Evolutionary conservation across 192 early-diverging fungal species (phyloP).

Genomic region (Globomyces pollinis-pini): DNA sequence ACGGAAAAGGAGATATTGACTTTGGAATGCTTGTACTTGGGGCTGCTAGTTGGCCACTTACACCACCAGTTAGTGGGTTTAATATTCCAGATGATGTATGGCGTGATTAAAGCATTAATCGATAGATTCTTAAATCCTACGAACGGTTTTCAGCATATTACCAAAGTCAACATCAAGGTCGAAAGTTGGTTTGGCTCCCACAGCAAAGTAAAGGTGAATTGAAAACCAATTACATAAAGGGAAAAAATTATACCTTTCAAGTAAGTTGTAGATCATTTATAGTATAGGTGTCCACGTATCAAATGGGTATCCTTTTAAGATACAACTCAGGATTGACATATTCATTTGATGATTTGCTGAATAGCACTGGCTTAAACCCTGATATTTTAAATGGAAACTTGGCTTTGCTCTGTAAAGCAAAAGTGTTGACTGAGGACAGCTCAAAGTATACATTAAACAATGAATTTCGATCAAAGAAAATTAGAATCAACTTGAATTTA

Average conservation of each 20-base stretch:
- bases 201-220: constrained; percentile 86
- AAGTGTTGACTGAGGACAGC: constrained; percentile 36
- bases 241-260: constrained; percentile 73
- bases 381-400: constrained; percentile 64
- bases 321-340: constrained; percentile 76
- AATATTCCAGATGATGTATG: constrained; percentile 78
- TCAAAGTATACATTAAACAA: constrained; percentile 67
- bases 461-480: constrained; percentile 70
- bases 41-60: constrained; percentile 85
- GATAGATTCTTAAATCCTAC: constrained; percentile 69
- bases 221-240: constrained; percentile 78
- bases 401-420: constrained; percentile 74
- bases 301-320: constrained; percentile 88
- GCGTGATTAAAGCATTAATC: not conserved
- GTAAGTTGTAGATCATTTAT: too few relatives aligned
- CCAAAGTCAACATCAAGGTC: constrained; percentile 76
- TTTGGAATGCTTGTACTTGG: constrained; percentile 83
- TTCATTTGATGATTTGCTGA: constrained; percentile 68
- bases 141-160: constrained; percentile 84
- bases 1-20: constrained; percentile 50
- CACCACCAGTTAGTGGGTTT: constrained; percentile 67
- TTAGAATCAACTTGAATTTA: constrained; percentile 81
- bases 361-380: constrained; percentile 61
- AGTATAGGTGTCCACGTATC: constrained; percentile 77
- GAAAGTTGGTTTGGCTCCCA: constrained; percentile 93